Percentiles rank a stretch among this genome's conserved stretches.
These are phyloP conservation scores for Fusarium duplospermum DNA, from an alignment of 2,329 filamentous ascomycete species.

Conservation along the genomic window DNA sequence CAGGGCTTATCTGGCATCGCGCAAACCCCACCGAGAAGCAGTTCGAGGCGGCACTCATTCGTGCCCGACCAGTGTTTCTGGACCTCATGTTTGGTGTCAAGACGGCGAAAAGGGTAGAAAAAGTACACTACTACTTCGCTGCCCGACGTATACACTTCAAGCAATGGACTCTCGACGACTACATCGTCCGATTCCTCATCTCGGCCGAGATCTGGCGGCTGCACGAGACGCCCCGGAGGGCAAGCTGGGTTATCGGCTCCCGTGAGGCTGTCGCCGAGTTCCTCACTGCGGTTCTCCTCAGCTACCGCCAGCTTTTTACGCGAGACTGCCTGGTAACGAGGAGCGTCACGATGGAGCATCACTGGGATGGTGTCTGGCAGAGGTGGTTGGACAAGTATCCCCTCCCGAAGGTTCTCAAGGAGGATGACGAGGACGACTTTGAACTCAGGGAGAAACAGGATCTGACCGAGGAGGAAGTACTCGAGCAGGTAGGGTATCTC, in stretches of 20 bases:
- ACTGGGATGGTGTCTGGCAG: slow-evolving; percentile 45
- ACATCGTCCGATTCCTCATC: slow-evolving; percentile 41
- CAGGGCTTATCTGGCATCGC: not conserved
- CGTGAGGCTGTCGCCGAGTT: slow-evolving; percentile 31
- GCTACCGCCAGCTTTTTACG: slow-evolving; percentile 37
- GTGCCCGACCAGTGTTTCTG: slow-evolving; percentile 18
- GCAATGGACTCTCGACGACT: slow-evolving; percentile 22
- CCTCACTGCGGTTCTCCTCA: slow-evolving; percentile 38
- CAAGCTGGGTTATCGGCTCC: slow-evolving; percentile 35
- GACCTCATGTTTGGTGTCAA: slow-evolving; percentile 35
- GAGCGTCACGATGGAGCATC: not conserved
- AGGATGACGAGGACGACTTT: slow-evolving; percentile 19
- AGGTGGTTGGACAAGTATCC: slow-evolving; percentile 45
- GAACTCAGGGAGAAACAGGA: slow-evolving; percentile 27
- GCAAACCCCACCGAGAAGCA: slow-evolving; percentile 2
- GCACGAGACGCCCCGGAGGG: slow-evolving; percentile 31
- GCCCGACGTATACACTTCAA: not conserved
- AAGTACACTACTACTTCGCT: slow-evolving; percentile 24
- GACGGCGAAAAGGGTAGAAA: not conserved
- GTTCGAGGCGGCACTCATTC: slow-evolving; percentile 16
- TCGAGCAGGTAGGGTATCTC: slow-evolving; percentile 43
- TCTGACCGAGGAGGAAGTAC: slow-evolving; percentile 34
- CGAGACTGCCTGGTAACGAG: not conserved
- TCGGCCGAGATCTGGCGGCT: slow-evolving; percentile 42
- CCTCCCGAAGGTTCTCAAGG: not conserved